Base-by-base conservation (phyloP, 2,329 filamentous ascomycete species). In the Shiraia sp. region DNA sequence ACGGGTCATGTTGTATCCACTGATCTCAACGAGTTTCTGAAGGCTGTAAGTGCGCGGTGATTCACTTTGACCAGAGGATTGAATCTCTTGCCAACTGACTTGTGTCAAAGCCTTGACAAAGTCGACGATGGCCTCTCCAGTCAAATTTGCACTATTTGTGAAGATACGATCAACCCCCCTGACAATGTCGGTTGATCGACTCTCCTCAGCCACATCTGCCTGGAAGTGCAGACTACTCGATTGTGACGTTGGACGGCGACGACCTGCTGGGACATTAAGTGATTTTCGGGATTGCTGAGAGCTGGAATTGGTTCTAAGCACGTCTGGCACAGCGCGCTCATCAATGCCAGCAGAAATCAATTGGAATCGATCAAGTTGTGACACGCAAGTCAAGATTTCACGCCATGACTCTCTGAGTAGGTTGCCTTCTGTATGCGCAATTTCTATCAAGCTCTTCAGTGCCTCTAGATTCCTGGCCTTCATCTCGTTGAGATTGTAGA, bases 1-100 rank as follows among this genome's bases (percentile, higher is more conserved):
- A 77, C 93, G 85, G 45, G 89, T 90, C 93, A 99, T 99, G 75
- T 99, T 99, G 81, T 99, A 99, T 71, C 96, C 96, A 68, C 90
- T 95, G 70, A 99, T 97, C 71, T 99, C 93, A 12, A 99, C 95
- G 50, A 99, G 82, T 71, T 99, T 99, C 65, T 99, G 93, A 48
- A 99, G 75, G 73, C 91, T 96, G 78, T 96, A 99, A 7, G 92
- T 99, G 40, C 95, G 84, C 9, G 93, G 93, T 15, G 90, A 95
- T 47, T 99, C 93, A 63, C 92, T 96, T 42, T 92, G 89, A 0
- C 93, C 93, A 0, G 93, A 97, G 3, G 93, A 95, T 66, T 95
- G 92, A 62, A 99, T 99, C 70, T 99, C 93, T 63, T 97, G 92
- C 93, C 93, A 97, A 70, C 92, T 97, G 53, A 99, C 92, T 66